phyloP scores from a whole-genome alignment of 2,329 filamentous ascomycete species.

The Tympanopsis confertula region DNA sequence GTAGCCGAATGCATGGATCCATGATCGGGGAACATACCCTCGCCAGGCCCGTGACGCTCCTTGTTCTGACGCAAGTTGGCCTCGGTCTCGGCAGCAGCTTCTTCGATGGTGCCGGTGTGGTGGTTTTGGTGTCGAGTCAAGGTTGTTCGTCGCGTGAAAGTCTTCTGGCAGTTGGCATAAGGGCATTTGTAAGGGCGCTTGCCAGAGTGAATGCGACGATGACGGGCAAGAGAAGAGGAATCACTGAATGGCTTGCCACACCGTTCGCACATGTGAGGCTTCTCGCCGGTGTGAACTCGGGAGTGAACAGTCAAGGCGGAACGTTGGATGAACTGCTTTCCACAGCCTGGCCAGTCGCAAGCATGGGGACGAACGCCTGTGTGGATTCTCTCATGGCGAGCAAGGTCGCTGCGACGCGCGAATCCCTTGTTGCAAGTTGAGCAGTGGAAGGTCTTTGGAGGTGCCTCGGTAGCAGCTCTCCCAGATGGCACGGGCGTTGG shows the following conservation, averaged over 20 bases:
- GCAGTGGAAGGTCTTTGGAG: conserved; percentile 1
- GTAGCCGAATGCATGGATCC: conserved; percentile 63
- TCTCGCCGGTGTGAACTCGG: conserved; percentile 1
- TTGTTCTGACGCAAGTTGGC: conserved; percentile 58
- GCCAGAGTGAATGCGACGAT: conserved; percentile 88
- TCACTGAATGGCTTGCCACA: conserved; percentile 69
- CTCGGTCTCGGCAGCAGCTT: conserved; percentile 78
- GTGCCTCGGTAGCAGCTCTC: background rate
- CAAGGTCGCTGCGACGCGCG: background rate
- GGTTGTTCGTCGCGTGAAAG: conserved; percentile 89
- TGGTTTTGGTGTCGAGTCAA: conserved; percentile 92
- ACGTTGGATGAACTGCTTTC: conserved; percentile 1
- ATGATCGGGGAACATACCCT: conserved; percentile 58
- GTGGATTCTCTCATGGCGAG: background rate
- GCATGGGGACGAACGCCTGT: background rate
- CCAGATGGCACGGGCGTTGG: background rate
- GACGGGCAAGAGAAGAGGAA: conserved; percentile 83
- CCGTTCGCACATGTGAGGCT: conserved; percentile 1
- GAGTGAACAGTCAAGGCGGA: background rate
- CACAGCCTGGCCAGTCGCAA: conserved; percentile 1
- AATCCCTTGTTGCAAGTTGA: conserved; percentile 1
- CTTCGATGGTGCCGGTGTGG: conserved; percentile 88
- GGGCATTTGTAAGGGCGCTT: conserved; percentile 96
- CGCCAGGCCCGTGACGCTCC: conserved; percentile 40
- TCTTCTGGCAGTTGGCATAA: conserved; percentile 95